Conservation (phyloP, 331 rosid genomes). For the Quercus phellos region DNA sequence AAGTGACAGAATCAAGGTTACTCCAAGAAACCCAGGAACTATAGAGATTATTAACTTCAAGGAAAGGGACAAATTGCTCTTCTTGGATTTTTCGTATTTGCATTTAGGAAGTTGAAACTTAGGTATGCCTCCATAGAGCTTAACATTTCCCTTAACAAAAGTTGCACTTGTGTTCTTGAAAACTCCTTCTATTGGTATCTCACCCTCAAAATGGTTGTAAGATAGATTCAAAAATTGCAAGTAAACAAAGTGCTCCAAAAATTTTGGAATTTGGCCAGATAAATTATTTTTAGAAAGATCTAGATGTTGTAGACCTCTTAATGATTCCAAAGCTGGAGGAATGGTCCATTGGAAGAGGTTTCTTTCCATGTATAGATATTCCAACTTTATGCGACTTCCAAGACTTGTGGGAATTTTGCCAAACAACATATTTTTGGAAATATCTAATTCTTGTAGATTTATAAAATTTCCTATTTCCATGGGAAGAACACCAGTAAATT, state of each 20-base stretch:
- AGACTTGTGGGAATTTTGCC: background rate
- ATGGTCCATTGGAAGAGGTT: too few relatives aligned
- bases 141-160: background rate
- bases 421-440: constrained; percentile 1
- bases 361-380: background rate
- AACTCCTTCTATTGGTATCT: background rate
- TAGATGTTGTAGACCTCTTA: background rate
- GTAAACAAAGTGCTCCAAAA: too few relatives aligned
- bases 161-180: background rate
- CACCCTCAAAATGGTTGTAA: constrained; percentile 1
- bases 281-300: background rate
- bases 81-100: background rate
- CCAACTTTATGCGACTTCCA: background rate
- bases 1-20: too few relatives aligned
- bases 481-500: background rate
- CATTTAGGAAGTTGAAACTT: background rate
- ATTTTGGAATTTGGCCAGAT: too few relatives aligned
- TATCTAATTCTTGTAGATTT: background rate
- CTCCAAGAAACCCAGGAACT: too few relatives aligned
- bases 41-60: too few relatives aligned
- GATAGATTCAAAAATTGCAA: background rate
- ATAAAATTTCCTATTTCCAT: background rate
- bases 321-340: too few relatives aligned
- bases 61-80: too few relatives aligned
- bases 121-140: background rate